phyloP scores from a whole-genome alignment of 192 early-diverging fungal species.

The Coemansia sp. region DNA sequence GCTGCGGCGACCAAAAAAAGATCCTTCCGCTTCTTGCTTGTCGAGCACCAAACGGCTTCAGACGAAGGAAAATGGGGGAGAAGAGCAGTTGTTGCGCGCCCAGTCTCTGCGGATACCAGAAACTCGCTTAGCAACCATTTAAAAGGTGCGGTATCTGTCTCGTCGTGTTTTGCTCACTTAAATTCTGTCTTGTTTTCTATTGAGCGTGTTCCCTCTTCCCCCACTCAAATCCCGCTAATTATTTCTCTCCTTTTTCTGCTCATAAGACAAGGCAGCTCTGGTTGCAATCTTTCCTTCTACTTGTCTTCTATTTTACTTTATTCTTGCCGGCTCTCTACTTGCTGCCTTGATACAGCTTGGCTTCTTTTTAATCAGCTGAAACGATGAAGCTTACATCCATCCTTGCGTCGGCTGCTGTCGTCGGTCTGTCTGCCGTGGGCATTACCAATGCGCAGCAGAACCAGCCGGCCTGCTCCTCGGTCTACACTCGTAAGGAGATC shows the following conservation, averaged over 20 bases:
- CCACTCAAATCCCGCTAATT: no score
- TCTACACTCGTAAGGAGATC: conserved; percentile 48
- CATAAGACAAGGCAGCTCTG: background rate
- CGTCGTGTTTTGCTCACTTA: no score
- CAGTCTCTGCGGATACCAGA: no score
- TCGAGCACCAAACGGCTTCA: background rate
- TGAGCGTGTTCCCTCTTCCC: no score
- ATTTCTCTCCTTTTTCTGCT: background rate
- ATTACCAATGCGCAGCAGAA: conserved; percentile 30
- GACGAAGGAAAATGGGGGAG: background rate
- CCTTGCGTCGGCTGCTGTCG: conserved; percentile 18
- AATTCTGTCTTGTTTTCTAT: no score
- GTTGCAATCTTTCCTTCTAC: background rate
- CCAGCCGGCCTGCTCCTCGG: conserved; percentile 36
- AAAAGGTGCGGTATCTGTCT: background rate
- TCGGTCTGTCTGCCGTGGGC: conserved; percentile 27
- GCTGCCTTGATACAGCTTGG: no score
- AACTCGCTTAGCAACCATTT: no score
- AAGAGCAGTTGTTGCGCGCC: background rate
- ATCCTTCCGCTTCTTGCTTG: no score
- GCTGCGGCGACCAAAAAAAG: no score
- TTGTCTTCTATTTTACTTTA: no score
- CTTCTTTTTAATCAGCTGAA: background rate
- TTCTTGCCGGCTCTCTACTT: no score
- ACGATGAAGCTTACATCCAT: conserved; percentile 32